phyloP scores from a whole-genome alignment of 2,329 filamentous ascomycete genomes.

The Xenoacremonium recifei region DNA sequence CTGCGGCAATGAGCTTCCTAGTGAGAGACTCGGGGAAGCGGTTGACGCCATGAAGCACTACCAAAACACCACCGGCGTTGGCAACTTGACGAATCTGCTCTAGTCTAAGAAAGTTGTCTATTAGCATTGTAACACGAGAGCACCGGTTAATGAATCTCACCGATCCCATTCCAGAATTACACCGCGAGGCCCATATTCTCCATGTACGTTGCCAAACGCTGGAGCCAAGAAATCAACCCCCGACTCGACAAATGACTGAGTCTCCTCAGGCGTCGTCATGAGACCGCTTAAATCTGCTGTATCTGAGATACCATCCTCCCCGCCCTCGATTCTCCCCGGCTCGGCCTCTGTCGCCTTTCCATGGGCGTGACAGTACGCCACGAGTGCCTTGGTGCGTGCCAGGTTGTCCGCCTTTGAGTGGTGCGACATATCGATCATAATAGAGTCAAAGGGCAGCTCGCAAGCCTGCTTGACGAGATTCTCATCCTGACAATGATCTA shows the following conservation, averaged over 20 bases:
- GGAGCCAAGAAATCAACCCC: slow-evolving; percentile 76
- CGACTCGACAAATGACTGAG: slow-evolving; percentile 66
- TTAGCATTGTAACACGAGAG: too few relatives aligned
- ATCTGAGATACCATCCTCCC: slow-evolving; percentile 73
- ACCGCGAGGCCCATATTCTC: slow-evolving; percentile 59
- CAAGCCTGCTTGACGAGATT: slow-evolving; percentile 56
- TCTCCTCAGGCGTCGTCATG: slow-evolving; percentile 68
- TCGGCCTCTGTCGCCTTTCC: slow-evolving; percentile 69
- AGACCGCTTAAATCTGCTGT: slow-evolving; percentile 42
- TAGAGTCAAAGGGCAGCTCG: slow-evolving; percentile 61
- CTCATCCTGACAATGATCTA: slow-evolving; percentile 64
- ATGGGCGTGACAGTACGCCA: slow-evolving; percentile 57
- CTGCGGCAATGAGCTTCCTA: slow-evolving; percentile 42
- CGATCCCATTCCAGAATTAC: neutral
- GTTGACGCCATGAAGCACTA: slow-evolving; percentile 50
- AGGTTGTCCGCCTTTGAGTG: slow-evolving; percentile 70
- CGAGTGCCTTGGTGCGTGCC: slow-evolving; percentile 61
- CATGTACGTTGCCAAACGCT: slow-evolving; percentile 75
- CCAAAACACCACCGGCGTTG: slow-evolving; percentile 1
- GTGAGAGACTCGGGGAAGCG: slow-evolving; percentile 43
- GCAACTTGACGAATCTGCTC: slow-evolving; percentile 4
- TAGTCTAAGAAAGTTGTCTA: slow-evolving; percentile 18
- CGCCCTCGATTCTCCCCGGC: slow-evolving; percentile 60
- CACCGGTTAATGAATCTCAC: too few relatives aligned
- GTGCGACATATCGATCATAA: slow-evolving; percentile 78